A percentile compares a stretch with the other conserved stretches of the same genome.
phyloP scores from a whole-genome alignment of 257 asterid genomes.

The Plectranthus barbatus region DNA sequence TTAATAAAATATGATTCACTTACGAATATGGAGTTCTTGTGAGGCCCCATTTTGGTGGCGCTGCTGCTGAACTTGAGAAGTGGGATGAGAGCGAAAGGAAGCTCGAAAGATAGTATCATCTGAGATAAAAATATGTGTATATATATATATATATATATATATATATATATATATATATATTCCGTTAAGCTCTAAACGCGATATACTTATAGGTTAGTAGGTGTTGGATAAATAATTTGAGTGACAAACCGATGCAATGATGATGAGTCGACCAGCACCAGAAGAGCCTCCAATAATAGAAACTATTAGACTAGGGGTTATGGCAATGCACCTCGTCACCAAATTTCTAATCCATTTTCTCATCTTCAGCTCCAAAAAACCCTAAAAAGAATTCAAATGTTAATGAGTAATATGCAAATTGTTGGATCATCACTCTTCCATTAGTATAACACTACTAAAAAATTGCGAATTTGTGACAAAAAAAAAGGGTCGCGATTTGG shows the following conservation, averaged over 20 bases:
- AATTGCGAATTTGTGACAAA: too few species aligned
- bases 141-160: too few species aligned
- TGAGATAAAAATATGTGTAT: slow-evolving; percentile 13
- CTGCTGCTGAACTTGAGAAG: slow-evolving; percentile 72
- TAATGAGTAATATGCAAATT: too few species aligned
- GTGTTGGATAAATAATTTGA: not conserved
- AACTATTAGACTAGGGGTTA: slow-evolving; percentile 76
- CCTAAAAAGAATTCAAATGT: slow-evolving; percentile 25
- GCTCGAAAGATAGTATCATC: slow-evolving; percentile 94
- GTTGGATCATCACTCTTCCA: too few species aligned
- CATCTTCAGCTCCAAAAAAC: slow-evolving; percentile 80
- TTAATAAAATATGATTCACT: slow-evolving; percentile 12
- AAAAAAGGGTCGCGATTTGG: too few species aligned
- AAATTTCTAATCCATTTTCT: slow-evolving; percentile 63
- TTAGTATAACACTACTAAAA: too few species aligned
- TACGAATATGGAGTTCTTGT: slow-evolving; percentile 76
- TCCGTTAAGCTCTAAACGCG: too few species aligned
- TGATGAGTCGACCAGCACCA: slow-evolving; percentile 76
- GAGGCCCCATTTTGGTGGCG: slow-evolving; percentile 78
- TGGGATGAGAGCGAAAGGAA: slow-evolving; percentile 79
- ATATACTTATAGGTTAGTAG: too few species aligned
- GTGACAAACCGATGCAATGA: slow-evolving; percentile 79
- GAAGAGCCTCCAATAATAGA: slow-evolving; percentile 81
- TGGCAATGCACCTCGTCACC: slow-evolving; percentile 76
- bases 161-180: too few species aligned